Evolutionary conservation across 73 alveolate species (phyloP).

Genomic region (Durusdinium trenchii): DNA sequence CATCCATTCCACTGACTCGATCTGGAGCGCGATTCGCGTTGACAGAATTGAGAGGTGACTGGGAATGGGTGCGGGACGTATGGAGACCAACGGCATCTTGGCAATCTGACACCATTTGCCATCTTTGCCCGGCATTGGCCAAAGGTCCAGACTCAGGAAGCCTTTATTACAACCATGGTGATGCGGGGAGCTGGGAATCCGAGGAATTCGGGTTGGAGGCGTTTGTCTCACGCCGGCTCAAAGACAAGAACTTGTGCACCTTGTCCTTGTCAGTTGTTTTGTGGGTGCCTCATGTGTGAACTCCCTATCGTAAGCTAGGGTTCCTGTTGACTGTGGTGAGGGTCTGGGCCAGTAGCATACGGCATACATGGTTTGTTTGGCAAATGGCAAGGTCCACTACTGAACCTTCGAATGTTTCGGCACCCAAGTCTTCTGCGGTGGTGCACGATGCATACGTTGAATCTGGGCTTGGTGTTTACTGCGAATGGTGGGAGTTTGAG

Average conservation of each 20-base stretch:
- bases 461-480: background rate
- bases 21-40: background rate
- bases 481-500: slow-evolving; percentile 23
- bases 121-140: background rate
- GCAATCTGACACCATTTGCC: background rate
- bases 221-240: background rate
- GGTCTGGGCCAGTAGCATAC: too few relatives aligned
- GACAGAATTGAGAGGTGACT: background rate
- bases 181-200: background rate
- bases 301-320: too few relatives aligned
- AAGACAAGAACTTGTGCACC: background rate
- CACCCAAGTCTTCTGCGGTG: background rate
- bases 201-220: background rate
- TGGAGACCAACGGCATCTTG: background rate
- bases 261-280: too few relatives aligned
- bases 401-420: slow-evolving; percentile 3
- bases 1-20: background rate
- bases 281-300: too few relatives aligned
- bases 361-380: too few relatives aligned
- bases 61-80: background rate
- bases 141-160: background rate
- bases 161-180: background rate
- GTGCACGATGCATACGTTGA: slow-evolving; percentile 36
- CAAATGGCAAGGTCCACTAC: slow-evolving; percentile 27
- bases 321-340: too few relatives aligned